Evolutionary conservation across 257 asterid species (phyloP).

Genomic region (Mitragyna speciosa): DNA sequence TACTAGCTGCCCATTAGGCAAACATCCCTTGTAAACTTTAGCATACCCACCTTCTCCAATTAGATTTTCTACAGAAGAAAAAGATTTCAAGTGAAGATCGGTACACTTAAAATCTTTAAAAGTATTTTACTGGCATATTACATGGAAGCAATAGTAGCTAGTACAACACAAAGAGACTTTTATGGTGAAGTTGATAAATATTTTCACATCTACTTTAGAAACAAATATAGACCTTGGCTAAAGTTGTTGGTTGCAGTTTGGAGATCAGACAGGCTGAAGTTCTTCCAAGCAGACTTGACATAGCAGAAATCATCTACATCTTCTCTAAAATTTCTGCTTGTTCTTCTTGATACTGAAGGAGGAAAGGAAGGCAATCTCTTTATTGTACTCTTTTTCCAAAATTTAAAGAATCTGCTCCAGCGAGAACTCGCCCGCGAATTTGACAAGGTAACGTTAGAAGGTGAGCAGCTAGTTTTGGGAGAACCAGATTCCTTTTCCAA

Average conservation of each 20-base stretch:
- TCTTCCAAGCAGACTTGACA: conserved; percentile 47
- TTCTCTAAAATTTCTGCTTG: conserved; percentile 31
- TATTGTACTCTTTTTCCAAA: conserved; percentile 43
- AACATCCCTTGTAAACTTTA: conserved; percentile 67
- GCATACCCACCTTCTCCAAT: conserved; percentile 73
- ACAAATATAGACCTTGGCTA: conserved; percentile 43
- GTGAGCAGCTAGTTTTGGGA: conserved; percentile 6
- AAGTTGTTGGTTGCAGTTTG: conserved; percentile 55
- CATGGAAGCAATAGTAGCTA: neutral
- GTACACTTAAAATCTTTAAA: neutral
- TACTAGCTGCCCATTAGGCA: conserved; percentile 51
- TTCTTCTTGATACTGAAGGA: conserved; percentile 43
- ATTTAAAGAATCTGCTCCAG: conserved; percentile 46
- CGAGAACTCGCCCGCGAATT: conserved; percentile 28
- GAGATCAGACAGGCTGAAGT: conserved; percentile 48
- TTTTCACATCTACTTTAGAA: neutral
- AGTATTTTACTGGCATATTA: neutral
- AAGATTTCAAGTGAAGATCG: neutral
- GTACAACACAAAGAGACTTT: neutral
- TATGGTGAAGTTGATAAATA: neutral
- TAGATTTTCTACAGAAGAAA: conserved; percentile 46
- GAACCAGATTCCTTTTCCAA: conserved; percentile 22
- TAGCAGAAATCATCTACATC: conserved; percentile 22
- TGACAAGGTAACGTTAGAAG: neutral
- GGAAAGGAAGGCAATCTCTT: conserved; percentile 40